phyloP scores from a whole-genome alignment of 1,139 yeast genomes.

The Sugiyamaella japonica region DNA sequence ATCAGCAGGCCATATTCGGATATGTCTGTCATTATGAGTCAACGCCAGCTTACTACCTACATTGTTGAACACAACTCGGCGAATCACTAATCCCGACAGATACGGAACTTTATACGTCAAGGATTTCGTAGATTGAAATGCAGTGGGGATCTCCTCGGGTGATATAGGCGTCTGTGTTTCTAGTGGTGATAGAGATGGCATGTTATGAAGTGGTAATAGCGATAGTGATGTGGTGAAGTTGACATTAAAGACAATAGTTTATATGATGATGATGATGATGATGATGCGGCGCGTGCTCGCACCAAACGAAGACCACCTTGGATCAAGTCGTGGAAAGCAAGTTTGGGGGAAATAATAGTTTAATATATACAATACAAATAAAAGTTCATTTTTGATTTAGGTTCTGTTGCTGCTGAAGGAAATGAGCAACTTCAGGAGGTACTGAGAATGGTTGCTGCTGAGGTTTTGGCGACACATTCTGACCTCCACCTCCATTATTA shows the following conservation, averaged over 20 bases:
- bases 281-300: neutral
- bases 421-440: constrained; percentile 26
- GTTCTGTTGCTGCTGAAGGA: constrained; percentile 29
- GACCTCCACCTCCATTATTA: neutral
- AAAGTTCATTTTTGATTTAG: constrained; percentile 23
- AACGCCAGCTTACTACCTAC: constrained; percentile 34
- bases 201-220: neutral
- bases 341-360: neutral
- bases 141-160: constrained; percentile 10
- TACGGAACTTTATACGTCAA: constrained; percentile 22
- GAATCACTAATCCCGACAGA: constrained; percentile 19
- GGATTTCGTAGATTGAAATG: constrained; percentile 1
- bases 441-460: constrained; percentile 6
- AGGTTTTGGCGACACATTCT: neutral
- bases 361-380: constrained; percentile 6
- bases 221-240: neutral
- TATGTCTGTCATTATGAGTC: constrained; percentile 31
- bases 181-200: constrained; percentile 1
- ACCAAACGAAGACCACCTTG: no score
- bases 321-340: no score
- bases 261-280: neutral
- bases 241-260: neutral
- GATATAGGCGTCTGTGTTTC: constrained; percentile 7
- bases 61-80: constrained; percentile 34
- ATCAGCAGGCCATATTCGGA: constrained; percentile 35